Conservation (phyloP, 179 eudicot species). For the Spinacia oleracea region DNA sequence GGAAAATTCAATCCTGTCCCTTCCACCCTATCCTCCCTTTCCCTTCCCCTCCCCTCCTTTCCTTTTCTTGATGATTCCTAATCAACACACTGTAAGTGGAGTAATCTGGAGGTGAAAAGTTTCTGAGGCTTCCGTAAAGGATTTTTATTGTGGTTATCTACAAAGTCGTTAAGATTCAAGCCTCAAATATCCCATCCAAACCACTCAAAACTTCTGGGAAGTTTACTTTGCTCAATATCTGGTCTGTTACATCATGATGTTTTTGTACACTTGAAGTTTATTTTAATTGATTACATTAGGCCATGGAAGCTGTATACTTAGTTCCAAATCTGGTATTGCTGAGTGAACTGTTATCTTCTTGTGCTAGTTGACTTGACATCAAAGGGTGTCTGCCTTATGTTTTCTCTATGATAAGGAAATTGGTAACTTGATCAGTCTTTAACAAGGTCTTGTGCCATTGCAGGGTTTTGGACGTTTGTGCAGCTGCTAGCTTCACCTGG, state of each 20-base stretch:
- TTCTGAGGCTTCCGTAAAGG: not conserved
- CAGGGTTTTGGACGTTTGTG: not conserved
- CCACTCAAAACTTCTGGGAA: not conserved
- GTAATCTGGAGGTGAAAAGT: not conserved
- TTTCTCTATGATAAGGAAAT: not conserved
- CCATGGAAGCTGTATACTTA: not conserved
- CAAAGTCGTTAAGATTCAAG: too few relatives aligned
- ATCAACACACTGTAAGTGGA: not conserved
- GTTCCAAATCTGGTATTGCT: not conserved
- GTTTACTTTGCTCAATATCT: not conserved
- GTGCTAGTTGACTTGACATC: not conserved
- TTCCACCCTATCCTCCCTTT: not conserved
- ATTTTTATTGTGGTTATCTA: not conserved
- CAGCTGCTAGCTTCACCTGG: not conserved
- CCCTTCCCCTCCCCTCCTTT: not conserved
- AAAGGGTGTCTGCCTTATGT: not conserved
- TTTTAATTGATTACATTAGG: not conserved
- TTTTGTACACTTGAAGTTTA: not conserved
- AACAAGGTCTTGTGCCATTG: not conserved
- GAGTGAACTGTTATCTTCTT: not conserved
- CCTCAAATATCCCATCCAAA: not conserved
- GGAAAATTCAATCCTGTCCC: not conserved
- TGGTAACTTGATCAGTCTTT: not conserved
- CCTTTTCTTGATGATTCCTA: too few relatives aligned
- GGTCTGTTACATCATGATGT: not conserved